A percentile compares a stretch with the other conserved stretches of the same genome.
phyloP scores from a whole-genome alignment of 331 rosid species.

The Quercus tomentella region DNA sequence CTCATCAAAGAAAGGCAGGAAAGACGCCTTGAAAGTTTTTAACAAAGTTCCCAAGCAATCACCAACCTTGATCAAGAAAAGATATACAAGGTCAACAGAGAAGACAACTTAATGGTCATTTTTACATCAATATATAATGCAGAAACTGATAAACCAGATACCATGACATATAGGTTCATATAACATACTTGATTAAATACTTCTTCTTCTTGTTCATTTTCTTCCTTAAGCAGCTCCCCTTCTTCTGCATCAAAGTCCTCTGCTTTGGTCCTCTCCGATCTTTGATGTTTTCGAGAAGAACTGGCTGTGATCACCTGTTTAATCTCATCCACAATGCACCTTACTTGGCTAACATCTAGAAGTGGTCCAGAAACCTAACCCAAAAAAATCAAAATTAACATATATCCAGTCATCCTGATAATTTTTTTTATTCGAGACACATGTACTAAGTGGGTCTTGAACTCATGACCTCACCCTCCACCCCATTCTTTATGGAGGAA shows the following conservation, averaged over 20 bases:
- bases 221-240: slow-evolving; percentile 60
- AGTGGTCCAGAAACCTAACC: slow-evolving; percentile 49
- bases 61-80: slow-evolving; percentile 47
- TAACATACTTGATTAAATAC: slow-evolving; percentile 60
- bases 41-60: slow-evolving; percentile 72
- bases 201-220: slow-evolving; percentile 76
- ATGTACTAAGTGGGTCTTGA: no score
- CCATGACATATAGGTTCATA: background rate
- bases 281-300: slow-evolving; percentile 55
- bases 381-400: slow-evolving; percentile 9
- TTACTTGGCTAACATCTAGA: slow-evolving; percentile 61
- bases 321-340: slow-evolving; percentile 62
- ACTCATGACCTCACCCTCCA: no score
- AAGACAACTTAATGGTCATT: background rate
- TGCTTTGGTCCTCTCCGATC: slow-evolving; percentile 66
- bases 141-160: background rate
- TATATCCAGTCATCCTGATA: background rate
- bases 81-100: background rate
- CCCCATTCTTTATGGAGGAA: no score
- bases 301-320: slow-evolving; percentile 66
- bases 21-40: slow-evolving; percentile 57
- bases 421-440: no score
- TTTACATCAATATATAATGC: background rate
- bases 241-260: slow-evolving; percentile 79
- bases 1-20: slow-evolving; percentile 72